These are phyloP conservation scores for Apiotrichum akiyoshidainum DNA, from an alignment of 1,284 basidiomycete species.

Conservation along the genomic window DNA sequence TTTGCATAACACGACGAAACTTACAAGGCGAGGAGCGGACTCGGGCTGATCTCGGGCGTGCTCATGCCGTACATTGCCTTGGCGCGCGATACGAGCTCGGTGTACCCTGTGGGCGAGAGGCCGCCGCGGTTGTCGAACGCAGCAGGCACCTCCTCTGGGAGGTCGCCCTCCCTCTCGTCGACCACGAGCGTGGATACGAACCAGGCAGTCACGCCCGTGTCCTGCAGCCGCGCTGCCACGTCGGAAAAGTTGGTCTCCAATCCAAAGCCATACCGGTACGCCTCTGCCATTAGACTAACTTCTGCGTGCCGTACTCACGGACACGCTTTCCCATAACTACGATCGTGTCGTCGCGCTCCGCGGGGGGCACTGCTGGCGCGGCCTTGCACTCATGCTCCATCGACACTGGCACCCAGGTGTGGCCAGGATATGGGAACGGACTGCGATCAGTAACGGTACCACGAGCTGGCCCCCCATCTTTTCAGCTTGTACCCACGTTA, in stretches of 20 bases:
- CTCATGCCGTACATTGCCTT: constrained; percentile 45
- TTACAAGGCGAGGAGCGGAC: constrained; percentile 37
- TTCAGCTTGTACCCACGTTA: neutral
- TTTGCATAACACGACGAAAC: neutral
- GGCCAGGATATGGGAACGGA: constrained; percentile 25
- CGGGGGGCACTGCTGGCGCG: constrained; percentile 19
- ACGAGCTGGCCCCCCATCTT: neutral
- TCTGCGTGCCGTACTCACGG: too few relatives aligned
- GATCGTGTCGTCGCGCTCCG: constrained; percentile 8
- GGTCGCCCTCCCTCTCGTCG: constrained; percentile 3
- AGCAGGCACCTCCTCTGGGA: constrained; percentile 28
- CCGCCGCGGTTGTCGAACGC: constrained; percentile 28
- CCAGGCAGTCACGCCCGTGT: neutral
- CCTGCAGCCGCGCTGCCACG: neutral
- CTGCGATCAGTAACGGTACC: neutral
- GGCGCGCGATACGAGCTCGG: constrained; percentile 29
- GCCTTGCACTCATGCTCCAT: constrained; percentile 40
- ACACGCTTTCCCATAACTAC: constrained; percentile 6
- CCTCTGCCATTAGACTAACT: neutral
- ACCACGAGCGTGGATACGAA: neutral
- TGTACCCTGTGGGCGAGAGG: constrained; percentile 30
- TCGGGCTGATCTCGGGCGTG: constrained; percentile 40
- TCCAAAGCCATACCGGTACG: neutral
- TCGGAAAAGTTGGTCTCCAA: neutral
- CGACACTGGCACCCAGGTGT: constrained; percentile 28